phyloP scores from a whole-genome alignment of 768 basidiomycete species.

The Trichaptum fuscoviolaceum region DNA sequence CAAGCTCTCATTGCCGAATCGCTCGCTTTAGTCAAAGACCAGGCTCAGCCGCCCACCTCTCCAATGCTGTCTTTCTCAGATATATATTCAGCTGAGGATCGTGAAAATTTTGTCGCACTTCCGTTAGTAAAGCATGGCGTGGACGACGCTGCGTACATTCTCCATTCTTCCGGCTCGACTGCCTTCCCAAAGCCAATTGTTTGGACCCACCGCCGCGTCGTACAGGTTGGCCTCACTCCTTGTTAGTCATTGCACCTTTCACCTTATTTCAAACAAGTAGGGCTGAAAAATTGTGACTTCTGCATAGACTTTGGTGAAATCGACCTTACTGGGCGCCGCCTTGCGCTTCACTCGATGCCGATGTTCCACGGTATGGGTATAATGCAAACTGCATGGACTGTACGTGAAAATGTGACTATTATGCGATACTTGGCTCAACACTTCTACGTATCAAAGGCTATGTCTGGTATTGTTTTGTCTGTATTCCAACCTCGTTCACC shows the following conservation, averaged over 20 bases:
- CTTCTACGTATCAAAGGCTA: background rate
- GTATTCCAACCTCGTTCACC: conserved; percentile 12
- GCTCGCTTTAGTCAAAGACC: conserved; percentile 7
- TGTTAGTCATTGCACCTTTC: conserved; percentile 14
- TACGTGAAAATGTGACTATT: conserved; percentile 2
- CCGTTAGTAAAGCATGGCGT: conserved; percentile 5
- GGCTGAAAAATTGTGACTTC: too few relatives aligned
- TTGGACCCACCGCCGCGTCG: conserved; percentile 10
- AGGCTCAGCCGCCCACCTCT: conserved; percentile 3
- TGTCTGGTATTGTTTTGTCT: conserved; percentile 8
- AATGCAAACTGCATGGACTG: conserved; percentile 8
- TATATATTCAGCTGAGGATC: conserved; percentile 11
- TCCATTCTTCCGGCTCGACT: conserved; percentile 23
- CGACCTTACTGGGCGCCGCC: conserved; percentile 14
- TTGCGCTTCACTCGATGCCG: conserved; percentile 18
- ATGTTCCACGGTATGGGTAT: conserved; percentile 21
- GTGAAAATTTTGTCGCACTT: background rate
- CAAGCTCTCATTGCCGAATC: conserved; percentile 16
- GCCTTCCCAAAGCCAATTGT: conserved; percentile 25
- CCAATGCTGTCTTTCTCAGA: conserved; percentile 13
- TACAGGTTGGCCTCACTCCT: conserved; percentile 16
- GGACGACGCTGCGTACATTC: conserved; percentile 11
- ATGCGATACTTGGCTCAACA: background rate
- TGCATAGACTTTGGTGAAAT: conserved; percentile 13
- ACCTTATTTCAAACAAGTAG: background rate